Conservation (phyloP, 2,329 filamentous ascomycete genomes). For the Exophiala aquamarina region DNA sequence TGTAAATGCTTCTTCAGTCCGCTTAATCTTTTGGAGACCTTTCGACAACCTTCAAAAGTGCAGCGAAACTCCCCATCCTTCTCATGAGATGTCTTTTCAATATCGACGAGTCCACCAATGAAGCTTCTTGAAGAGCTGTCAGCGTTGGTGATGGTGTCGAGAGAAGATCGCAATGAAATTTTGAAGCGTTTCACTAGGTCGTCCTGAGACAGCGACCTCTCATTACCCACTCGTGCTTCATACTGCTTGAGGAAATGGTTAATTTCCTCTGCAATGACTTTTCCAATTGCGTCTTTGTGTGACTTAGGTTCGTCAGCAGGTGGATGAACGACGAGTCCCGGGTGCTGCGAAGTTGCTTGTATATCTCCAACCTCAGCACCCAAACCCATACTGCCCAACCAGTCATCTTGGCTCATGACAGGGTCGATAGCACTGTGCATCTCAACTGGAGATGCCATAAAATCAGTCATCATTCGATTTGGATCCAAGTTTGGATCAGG, state of each 20-base stretch:
- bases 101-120: constrained; percentile 1
- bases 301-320: constrained; percentile 3
- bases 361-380: background rate
- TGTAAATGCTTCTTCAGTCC: constrained; percentile 74
- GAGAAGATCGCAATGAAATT: constrained; percentile 2
- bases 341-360: constrained; percentile 4
- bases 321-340: constrained; percentile 9
- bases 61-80: constrained; percentile 11
- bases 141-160: constrained; percentile 10
- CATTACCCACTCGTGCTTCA: constrained; percentile 5
- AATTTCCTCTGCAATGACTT: constrained; percentile 18
- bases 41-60: constrained; percentile 15
- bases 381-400: too few species aligned
- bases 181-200: constrained; percentile 15
- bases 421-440: too few species aligned
- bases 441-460: background rate
- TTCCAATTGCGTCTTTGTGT: constrained; percentile 1
- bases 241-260: constrained; percentile 11
- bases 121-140: constrained; percentile 9
- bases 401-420: too few species aligned
- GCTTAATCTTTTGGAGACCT: constrained; percentile 18
- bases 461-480: constrained; percentile 1
- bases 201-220: constrained; percentile 6
- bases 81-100: background rate
- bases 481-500: background rate